Conservation (phyloP, 495 filamentous ascomycete genomes). For the Daldinia decipiens region DNA sequence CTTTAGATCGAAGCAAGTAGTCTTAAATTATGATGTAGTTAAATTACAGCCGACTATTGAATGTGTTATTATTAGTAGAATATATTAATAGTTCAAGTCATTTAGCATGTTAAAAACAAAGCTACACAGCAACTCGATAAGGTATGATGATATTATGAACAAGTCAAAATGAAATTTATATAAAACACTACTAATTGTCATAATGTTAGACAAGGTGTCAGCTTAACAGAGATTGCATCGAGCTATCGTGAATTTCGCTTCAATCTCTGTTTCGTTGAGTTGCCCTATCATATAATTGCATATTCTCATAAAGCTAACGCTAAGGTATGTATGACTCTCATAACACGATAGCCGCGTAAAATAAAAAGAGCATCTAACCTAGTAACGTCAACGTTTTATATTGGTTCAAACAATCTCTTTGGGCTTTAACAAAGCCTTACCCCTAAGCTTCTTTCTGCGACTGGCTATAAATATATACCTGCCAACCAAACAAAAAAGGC, state of each 20-base stretch:
- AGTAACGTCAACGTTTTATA: not conserved
- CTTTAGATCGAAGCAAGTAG: too few species aligned
- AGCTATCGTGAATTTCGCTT: not conserved
- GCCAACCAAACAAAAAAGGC: not conserved
- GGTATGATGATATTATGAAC: too few species aligned
- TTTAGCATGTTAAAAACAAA: too few species aligned
- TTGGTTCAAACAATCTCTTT: not conserved
- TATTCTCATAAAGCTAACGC: constrained; percentile 5
- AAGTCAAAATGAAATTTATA: too few species aligned
- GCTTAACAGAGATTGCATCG: not conserved
- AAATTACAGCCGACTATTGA: too few species aligned
- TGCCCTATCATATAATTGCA: not conserved
- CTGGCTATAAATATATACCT: not conserved
- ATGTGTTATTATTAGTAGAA: too few species aligned
- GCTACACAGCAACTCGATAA: too few species aligned
- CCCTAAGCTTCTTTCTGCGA: not conserved
- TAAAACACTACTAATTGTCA: too few species aligned
- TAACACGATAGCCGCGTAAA: constrained; percentile 1
- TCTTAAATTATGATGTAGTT: too few species aligned
- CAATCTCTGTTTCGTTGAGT: not conserved
- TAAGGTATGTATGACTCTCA: not conserved
- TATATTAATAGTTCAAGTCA: too few species aligned
- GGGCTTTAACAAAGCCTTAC: constrained; percentile 3
- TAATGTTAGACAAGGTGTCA: too few species aligned
- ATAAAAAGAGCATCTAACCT: not conserved